Evolutionary conservation across 331 rosid genomes (phyloP).

Genomic region (Acacia pycnantha): DNA sequence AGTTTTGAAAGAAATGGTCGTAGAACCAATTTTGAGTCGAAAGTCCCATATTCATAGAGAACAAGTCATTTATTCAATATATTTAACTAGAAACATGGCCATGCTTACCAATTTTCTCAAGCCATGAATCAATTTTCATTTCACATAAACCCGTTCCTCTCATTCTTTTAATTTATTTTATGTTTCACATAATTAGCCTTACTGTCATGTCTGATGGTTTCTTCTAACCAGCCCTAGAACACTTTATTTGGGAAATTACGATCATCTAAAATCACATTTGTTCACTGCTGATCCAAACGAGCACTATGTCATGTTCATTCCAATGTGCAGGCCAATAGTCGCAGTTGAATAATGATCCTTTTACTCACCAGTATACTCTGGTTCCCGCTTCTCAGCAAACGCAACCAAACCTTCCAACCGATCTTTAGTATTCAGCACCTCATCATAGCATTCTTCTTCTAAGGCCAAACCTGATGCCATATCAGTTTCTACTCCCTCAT

Average conservation of each 20-base stretch:
- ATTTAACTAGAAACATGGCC: background rate
- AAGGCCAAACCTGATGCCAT: constrained; percentile 49
- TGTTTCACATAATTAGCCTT: background rate
- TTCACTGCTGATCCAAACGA: too few species aligned
- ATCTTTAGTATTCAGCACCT: constrained; percentile 70
- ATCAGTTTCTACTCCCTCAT: constrained; percentile 64
- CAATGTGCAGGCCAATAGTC: background rate
- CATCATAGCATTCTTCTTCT: constrained; percentile 80
- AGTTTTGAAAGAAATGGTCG: too few species aligned
- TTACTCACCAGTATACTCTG: constrained; percentile 66
- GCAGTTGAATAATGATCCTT: background rate
- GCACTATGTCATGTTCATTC: background rate
- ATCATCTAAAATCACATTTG: background rate
- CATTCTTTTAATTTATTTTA: background rate
- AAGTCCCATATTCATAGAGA: too few species aligned
- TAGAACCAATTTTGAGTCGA: too few species aligned
- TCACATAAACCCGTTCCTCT: background rate
- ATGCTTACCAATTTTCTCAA: background rate
- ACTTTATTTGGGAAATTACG: background rate
- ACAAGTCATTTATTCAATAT: background rate
- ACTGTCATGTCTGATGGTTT: background rate
- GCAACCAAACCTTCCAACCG: constrained; percentile 88
- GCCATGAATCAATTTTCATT: background rate
- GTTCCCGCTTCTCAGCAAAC: constrained; percentile 89
- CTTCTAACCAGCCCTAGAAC: background rate